These are phyloP conservation scores for Fusarium sp. DNA, from an alignment of 2,329 filamentous ascomycete species.

Conservation along the genomic window DNA sequence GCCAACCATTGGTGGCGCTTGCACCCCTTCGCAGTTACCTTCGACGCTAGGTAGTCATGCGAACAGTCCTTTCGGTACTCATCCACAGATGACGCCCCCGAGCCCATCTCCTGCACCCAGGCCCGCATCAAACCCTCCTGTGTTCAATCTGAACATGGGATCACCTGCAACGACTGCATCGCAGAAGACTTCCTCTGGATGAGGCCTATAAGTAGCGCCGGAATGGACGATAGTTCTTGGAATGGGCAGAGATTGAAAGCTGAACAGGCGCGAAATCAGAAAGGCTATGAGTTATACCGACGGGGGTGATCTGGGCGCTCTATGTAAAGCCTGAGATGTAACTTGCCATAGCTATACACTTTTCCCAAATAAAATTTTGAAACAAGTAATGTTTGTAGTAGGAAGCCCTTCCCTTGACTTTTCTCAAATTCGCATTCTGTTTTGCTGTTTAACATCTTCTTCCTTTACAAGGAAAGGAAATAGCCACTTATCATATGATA, in stretches of 20 bases:
- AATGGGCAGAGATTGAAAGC: background rate
- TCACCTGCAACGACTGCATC: background rate
- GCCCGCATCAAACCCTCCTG: background rate
- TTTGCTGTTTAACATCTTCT: too few relatives aligned
- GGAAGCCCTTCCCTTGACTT: too few relatives aligned
- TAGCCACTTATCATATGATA: too few relatives aligned
- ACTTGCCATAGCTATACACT: background rate
- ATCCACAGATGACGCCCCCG: slow-evolving; percentile 32
- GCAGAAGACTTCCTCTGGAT: slow-evolving; percentile 1
- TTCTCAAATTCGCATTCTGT: too few relatives aligned
- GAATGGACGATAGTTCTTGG: slow-evolving; percentile 1
- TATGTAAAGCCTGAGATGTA: slow-evolving; percentile 3
- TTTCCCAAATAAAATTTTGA: background rate
- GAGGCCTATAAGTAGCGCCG: background rate
- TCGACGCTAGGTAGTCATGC: background rate
- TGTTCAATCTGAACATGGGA: background rate
- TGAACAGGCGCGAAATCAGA: background rate
- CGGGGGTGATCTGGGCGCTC: background rate
- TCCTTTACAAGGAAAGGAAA: too few relatives aligned
- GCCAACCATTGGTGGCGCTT: background rate
- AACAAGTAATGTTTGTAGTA: background rate
- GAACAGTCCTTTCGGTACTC: background rate
- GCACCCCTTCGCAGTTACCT: slow-evolving; percentile 9
- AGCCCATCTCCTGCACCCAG: slow-evolving; percentile 43
- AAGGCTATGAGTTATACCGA: background rate